Evolutionary conservation across 2,329 filamentous ascomycete genomes (phyloP).

Genomic region (Colletotrichum sp.): DNA sequence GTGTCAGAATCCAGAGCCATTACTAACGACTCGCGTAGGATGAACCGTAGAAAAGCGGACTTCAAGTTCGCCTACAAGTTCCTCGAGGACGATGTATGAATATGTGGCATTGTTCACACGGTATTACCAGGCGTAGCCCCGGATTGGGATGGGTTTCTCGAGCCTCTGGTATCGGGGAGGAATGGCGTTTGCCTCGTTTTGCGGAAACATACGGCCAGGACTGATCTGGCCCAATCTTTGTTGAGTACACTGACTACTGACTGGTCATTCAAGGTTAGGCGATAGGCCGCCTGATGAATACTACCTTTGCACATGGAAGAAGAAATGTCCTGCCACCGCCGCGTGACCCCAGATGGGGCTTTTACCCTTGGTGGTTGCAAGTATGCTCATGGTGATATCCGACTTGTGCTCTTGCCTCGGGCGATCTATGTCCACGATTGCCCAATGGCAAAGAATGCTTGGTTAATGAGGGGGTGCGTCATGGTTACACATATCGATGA

Average conservation of each 20-base stretch:
- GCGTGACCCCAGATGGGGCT: slow-evolving; percentile 1
- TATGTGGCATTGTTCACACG: slow-evolving; percentile 7
- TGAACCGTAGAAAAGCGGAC: slow-evolving; percentile 97
- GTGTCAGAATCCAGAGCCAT: slow-evolving; percentile 16
- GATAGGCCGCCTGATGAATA: neutral
- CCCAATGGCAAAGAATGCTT: neutral
- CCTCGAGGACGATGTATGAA: slow-evolving; percentile 86
- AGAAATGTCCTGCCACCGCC: neutral
- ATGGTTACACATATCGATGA: neutral
- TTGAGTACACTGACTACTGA: slow-evolving; percentile 20
- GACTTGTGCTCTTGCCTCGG: neutral
- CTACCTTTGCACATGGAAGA: slow-evolving; percentile 3
- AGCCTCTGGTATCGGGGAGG: slow-evolving; percentile 8
- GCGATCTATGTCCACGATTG: neutral
- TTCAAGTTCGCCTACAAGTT: slow-evolving; percentile 99
- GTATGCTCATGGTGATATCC: neutral
- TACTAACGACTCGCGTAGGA: slow-evolving; percentile 62
- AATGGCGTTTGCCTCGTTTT: slow-evolving; percentile 22
- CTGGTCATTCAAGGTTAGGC: slow-evolving; percentile 7
- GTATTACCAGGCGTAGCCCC: slow-evolving; percentile 19
- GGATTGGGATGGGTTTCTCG: slow-evolving; percentile 13
- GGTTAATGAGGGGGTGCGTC: neutral
- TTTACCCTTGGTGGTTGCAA: neutral
- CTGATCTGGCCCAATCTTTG: slow-evolving; percentile 13
- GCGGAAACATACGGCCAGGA: slow-evolving; percentile 12